Evolutionary conservation across 2,329 filamentous ascomycete genomes (phyloP).

Genomic region (Stromatinia cepivora): DNA sequence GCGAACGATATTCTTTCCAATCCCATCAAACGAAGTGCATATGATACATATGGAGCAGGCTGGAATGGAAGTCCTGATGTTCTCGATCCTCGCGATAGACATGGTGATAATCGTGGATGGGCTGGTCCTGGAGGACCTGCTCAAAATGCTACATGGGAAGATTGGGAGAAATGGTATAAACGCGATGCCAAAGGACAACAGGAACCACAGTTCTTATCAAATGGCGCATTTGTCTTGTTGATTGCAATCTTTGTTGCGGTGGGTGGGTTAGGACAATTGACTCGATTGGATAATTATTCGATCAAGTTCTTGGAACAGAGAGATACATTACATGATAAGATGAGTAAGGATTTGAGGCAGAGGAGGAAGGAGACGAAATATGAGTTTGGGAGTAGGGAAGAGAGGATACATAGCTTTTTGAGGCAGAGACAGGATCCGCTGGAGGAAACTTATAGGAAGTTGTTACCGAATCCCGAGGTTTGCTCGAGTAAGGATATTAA

Average conservation of each 20-base stretch:
- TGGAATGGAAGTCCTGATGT: constrained; percentile 60
- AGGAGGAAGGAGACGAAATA: constrained; percentile 55
- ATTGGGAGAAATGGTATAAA: constrained; percentile 84
- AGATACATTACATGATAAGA: constrained; percentile 64
- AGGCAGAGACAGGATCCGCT: constrained; percentile 55
- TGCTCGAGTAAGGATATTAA: constrained; percentile 47
- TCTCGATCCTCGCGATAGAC: constrained; percentile 33
- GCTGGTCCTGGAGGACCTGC: constrained; percentile 48
- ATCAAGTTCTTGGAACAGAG: constrained; percentile 64
- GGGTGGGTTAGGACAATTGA: constrained; percentile 71
- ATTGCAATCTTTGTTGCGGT: constrained; percentile 68
- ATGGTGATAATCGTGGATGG: constrained; percentile 33
- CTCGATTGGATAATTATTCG: constrained; percentile 64
- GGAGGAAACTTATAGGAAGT: constrained; percentile 48
- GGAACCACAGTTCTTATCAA: constrained; percentile 68
- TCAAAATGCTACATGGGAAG: constrained; percentile 93
- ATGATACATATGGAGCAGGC: constrained; percentile 78
- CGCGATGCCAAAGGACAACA: constrained; percentile 50
- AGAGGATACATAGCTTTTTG: constrained; percentile 76
- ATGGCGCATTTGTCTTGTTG: constrained; percentile 74
- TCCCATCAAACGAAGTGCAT: constrained; percentile 72
- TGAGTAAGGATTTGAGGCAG: constrained; percentile 61
- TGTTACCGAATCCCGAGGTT: constrained; percentile 48
- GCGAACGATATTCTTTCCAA: constrained; percentile 88
- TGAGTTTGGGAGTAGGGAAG: constrained; percentile 55